Conservation (phyloP, 257 asterid genomes). For the Plantago major region DNA sequence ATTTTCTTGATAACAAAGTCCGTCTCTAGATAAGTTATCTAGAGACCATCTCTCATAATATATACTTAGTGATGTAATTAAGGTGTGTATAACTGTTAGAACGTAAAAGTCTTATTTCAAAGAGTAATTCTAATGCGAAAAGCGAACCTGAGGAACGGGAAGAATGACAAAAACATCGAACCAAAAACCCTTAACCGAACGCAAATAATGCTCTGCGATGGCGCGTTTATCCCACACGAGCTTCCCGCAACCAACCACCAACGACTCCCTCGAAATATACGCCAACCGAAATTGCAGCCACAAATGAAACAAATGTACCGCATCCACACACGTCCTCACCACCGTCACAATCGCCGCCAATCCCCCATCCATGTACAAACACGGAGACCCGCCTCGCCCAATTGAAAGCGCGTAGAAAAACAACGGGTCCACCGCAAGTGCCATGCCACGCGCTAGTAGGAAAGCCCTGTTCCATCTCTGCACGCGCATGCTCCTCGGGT, state of each 20-base stretch:
- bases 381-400: constrained; percentile 73
- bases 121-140: neutral
- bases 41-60: too few species aligned
- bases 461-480: constrained; percentile 84
- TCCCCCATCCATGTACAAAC: constrained; percentile 68
- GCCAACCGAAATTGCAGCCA: constrained; percentile 89
- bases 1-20: too few species aligned
- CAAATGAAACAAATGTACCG: constrained; percentile 73
- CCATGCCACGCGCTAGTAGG: constrained; percentile 87
- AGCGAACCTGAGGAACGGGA: constrained; percentile 86
- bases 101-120: neutral
- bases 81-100: too few species aligned
- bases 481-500: constrained; percentile 84
- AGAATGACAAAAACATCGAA: constrained; percentile 87
- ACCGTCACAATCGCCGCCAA: constrained; percentile 65
- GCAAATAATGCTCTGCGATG: constrained; percentile 61
- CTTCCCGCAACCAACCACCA: constrained; percentile 90
- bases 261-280: constrained; percentile 82
- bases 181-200: constrained; percentile 84
- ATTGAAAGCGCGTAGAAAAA: constrained; percentile 82
- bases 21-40: too few species aligned
- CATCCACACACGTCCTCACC: constrained; percentile 73
- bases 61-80: too few species aligned
- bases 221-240: constrained; percentile 96
- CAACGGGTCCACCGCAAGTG: constrained; percentile 82